Evolutionary conservation across 768 basidiomycete genomes (phyloP).

Genomic region (Lactarius hengduanensis): DNA sequence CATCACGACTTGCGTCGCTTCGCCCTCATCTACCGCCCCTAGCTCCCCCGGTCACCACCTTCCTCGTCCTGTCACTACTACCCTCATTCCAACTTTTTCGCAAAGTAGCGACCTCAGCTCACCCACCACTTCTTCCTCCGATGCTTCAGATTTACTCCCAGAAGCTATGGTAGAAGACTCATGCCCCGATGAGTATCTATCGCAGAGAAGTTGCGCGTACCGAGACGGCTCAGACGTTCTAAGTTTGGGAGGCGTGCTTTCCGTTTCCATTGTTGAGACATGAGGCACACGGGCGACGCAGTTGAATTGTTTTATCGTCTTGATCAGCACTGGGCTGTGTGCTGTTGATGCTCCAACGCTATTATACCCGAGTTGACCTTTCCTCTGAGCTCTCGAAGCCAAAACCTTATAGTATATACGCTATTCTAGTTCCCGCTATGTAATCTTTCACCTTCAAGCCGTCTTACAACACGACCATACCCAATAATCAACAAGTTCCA

Average conservation of each 20-base stretch:
- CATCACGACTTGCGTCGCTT: background rate
- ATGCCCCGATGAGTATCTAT: background rate
- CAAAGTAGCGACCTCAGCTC: background rate
- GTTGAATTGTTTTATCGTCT: background rate
- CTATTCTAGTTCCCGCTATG: background rate
- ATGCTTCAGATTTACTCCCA: background rate
- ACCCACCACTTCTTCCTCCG: background rate
- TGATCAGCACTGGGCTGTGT: background rate
- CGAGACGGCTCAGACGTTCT: background rate
- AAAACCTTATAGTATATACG: background rate
- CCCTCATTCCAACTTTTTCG: background rate
- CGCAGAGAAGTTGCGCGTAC: background rate
- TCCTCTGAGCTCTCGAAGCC: background rate
- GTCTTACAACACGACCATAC: background rate
- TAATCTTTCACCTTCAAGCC: background rate
- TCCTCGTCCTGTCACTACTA: background rate
- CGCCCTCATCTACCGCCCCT: background rate
- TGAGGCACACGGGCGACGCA: background rate
- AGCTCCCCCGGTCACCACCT: background rate
- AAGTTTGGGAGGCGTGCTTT: background rate
- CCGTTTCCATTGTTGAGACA: background rate
- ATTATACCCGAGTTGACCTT: background rate
- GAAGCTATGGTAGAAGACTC: background rate
- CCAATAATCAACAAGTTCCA: constrained; percentile 10
- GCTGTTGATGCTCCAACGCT: background rate